phyloP scores from a whole-genome alignment of 495 filamentous ascomycete species.

The Xylaria flabelliformis region DNA sequence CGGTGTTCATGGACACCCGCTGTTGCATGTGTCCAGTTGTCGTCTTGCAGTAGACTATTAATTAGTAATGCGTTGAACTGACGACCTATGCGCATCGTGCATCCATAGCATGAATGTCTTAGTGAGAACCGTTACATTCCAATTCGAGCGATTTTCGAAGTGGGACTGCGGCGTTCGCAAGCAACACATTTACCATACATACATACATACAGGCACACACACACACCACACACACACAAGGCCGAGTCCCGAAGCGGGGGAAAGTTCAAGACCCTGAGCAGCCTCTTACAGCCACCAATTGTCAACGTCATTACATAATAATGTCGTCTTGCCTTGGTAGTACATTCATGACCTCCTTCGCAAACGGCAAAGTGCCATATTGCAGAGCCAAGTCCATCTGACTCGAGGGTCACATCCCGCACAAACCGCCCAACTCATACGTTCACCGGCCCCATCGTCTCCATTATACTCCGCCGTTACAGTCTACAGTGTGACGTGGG shows the following conservation, averaged over 20 bases:
- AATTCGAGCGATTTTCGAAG: not conserved
- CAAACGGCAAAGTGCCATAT: constrained; percentile 8
- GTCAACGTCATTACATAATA: constrained; percentile 16
- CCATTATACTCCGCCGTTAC: constrained; percentile 16
- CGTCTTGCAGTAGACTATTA: not conserved
- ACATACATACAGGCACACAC: not conserved
- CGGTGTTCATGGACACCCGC: not conserved
- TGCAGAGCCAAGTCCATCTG: constrained; percentile 6
- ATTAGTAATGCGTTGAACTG: not conserved
- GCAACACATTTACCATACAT: not conserved
- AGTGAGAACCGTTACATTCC: not conserved
- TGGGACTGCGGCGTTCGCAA: not conserved
- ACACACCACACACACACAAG: not conserved
- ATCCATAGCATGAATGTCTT: not conserved
- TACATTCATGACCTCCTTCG: not conserved
- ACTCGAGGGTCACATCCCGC: constrained; percentile 21
- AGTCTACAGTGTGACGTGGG: constrained; percentile 24
- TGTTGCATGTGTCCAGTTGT: not conserved
- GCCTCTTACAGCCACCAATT: not conserved
- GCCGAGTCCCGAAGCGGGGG: not conserved
- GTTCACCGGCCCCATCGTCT: constrained; percentile 23
- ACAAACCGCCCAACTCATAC: not conserved
- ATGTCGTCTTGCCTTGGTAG: constrained; percentile 20
- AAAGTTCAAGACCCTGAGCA: not conserved
- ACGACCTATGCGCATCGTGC: not conserved